Conservation (phyloP, 495 filamentous ascomycete genomes). For the Daldinia loculata region DNA sequence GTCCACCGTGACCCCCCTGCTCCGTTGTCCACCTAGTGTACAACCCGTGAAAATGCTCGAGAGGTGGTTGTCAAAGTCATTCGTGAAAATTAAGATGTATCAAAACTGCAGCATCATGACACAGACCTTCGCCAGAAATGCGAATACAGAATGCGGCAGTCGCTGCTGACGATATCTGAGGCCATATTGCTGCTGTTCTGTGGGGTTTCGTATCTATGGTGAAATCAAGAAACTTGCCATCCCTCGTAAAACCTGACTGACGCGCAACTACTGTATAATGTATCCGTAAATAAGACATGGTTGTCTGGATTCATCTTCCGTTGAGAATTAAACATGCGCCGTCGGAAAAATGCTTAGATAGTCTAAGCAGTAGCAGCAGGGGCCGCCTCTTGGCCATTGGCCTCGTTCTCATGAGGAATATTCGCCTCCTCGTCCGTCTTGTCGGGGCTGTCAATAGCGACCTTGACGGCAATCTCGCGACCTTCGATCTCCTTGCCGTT, state of each 20-base stretch:
- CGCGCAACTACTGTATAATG: constrained; percentile 34
- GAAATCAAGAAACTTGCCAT: constrained; percentile 38
- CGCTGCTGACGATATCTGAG: constrained; percentile 33
- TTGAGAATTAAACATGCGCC: constrained; percentile 30
- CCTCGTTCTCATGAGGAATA: constrained; percentile 57
- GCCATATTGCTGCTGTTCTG: constrained; percentile 36
- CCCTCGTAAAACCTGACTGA: constrained; percentile 30
- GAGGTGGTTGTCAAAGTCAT: constrained; percentile 40
- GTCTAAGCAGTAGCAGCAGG: constrained; percentile 44
- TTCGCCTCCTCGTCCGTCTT: constrained; percentile 89
- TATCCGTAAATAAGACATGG: constrained; percentile 34
- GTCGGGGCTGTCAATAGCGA: constrained; percentile 98
- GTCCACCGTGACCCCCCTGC: constrained; percentile 39
- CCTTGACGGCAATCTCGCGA: constrained; percentile 99
- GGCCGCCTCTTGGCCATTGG: constrained; percentile 56
- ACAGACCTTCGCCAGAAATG: constrained; percentile 34
- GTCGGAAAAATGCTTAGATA: constrained; percentile 22
- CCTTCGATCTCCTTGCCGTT: constrained; percentile 98
- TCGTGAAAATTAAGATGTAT: constrained; percentile 36
- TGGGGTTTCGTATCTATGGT: constrained; percentile 42
- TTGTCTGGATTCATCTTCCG: constrained; percentile 30
- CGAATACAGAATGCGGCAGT: constrained; percentile 29
- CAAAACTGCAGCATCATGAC: constrained; percentile 35
- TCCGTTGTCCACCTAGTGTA: constrained; percentile 48
- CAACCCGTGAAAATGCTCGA: constrained; percentile 47